Evolutionary conservation across 768 basidiomycete species (phyloP), one percentile per base, ranked within the genome.

Genomic region (Boletus sp.): DNA sequence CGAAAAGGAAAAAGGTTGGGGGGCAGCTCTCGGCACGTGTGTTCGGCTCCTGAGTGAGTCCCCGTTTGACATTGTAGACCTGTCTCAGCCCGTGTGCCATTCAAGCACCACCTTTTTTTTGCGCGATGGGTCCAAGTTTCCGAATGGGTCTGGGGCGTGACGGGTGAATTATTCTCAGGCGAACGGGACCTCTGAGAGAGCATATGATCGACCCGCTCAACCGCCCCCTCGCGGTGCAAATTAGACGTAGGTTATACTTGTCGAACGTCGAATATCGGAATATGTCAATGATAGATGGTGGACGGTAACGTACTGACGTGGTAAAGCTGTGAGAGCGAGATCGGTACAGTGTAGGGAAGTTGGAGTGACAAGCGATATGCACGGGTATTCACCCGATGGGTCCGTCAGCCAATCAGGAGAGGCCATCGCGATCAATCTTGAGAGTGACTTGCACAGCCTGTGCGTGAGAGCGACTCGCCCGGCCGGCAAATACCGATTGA

Each of bases 401-500:
- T 7, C 9, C 11, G 17, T 39, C 24, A 18, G 18, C 60, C 55
- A 67, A 67, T 67, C 55, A 61, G 48, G 15, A n/a, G 9, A 14
- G 37, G 1, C 6, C 29, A 64, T 61, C 60, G 58, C 50, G 65
- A 69, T 65, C 63, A 58, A 63, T 62, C 58, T 64, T 52, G 48
- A 39, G 49, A 52, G 63, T 55, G 52, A 62, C 57, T 47, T 41
- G 61, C 64, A 70, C 63, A 67, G 68, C 68, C 68, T 58, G 50
- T 44, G 51, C 70, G 71, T 72, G 69, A 53, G 69, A 72, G 54
- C 30, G 32, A n/a, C 1, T 29, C 2, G 10, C 1, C 32, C 39
- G 49, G 42, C 24, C 69, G 69, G 69, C 10, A 39, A 2, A 51
- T 57, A 48, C 69, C 69, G 69, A 72, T 39, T 72, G 64, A 73